Evolutionary conservation across 345 rosid species (phyloP).

Genomic region (Hibiscus tridactylites): DNA sequence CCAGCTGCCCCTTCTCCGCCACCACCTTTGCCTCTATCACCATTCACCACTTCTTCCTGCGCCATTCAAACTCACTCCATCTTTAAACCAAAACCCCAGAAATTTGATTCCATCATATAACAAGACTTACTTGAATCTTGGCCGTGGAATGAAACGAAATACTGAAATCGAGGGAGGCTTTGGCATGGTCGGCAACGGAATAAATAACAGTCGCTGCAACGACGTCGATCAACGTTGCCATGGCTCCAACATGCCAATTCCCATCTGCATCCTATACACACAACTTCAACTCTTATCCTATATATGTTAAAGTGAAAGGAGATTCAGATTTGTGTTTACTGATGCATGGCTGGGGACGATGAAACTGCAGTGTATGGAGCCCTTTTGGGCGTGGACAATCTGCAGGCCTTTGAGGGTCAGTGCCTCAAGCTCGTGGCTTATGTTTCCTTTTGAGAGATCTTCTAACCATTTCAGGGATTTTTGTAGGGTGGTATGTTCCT

Average conservation of each 20-base stretch:
- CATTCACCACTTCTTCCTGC: slow-evolving; percentile 69
- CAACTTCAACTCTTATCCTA: no score
- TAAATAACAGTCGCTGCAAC: slow-evolving; percentile 38
- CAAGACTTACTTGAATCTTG: slow-evolving; percentile 33
- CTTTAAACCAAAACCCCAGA: neutral
- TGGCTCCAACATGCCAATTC: slow-evolving; percentile 51
- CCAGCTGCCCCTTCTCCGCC: slow-evolving; percentile 36
- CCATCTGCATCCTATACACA: slow-evolving; percentile 26
- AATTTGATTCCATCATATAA: neutral
- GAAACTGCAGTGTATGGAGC: neutral
- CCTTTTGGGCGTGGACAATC: neutral
- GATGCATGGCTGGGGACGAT: neutral
- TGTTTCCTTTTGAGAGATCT: neutral
- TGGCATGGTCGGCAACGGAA: slow-evolving; percentile 22
- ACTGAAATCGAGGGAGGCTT: slow-evolving; percentile 38
- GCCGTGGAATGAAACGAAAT: slow-evolving; percentile 40
- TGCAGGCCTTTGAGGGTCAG: neutral
- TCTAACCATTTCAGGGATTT: neutral
- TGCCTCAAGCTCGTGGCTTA: neutral
- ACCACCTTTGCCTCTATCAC: no score
- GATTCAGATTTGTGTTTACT: neutral
- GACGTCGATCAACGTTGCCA: slow-evolving; percentile 39
- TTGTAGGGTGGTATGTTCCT: neutral
- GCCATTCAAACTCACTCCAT: neutral
- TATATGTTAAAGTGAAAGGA: neutral